Conservation (phyloP, 148 eudicot species). For the Chenopodium quinoa region DNA sequence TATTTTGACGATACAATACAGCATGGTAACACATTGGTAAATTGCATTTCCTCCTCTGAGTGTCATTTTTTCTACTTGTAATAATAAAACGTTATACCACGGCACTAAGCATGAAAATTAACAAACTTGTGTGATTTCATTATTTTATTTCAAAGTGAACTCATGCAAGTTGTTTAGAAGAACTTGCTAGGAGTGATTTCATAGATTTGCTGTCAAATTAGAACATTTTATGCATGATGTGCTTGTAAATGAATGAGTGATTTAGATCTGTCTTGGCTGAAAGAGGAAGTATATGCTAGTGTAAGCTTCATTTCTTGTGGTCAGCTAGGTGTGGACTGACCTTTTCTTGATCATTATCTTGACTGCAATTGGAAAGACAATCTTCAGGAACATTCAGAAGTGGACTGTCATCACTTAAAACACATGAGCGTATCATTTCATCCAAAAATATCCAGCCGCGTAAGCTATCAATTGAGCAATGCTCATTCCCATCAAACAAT, state of each 20-base stretch:
- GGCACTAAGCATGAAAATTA: neutral
- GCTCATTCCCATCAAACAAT: conserved; percentile 21
- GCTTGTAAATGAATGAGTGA: neutral
- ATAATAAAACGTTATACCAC: neutral
- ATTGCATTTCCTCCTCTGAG: neutral
- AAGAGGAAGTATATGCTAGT: conserved; percentile 7
- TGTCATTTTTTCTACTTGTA: neutral
- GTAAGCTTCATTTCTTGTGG: conserved; percentile 8
- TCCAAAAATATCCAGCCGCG: conserved; percentile 64
- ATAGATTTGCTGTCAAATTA: neutral
- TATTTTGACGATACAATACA: neutral
- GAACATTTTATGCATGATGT: neutral
- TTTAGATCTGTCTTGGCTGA: neutral
- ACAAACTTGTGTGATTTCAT: too few species aligned
- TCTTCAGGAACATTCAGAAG: conserved; percentile 37
- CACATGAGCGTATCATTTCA: conserved; percentile 46
- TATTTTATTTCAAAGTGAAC: neutral
- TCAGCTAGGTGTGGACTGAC: conserved; percentile 33
- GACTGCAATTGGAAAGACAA: conserved; percentile 29
- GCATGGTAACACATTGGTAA: neutral
- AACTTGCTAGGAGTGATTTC: neutral
- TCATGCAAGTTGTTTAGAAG: neutral
- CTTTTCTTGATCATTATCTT: conserved; percentile 34
- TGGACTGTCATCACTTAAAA: conserved; percentile 45
- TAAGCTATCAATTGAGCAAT: conserved; percentile 30